These are phyloP conservation scores for Candolleomyces eurysporus DNA, from an alignment of 768 basidiomycete genomes.

Conservation along the genomic window DNA sequence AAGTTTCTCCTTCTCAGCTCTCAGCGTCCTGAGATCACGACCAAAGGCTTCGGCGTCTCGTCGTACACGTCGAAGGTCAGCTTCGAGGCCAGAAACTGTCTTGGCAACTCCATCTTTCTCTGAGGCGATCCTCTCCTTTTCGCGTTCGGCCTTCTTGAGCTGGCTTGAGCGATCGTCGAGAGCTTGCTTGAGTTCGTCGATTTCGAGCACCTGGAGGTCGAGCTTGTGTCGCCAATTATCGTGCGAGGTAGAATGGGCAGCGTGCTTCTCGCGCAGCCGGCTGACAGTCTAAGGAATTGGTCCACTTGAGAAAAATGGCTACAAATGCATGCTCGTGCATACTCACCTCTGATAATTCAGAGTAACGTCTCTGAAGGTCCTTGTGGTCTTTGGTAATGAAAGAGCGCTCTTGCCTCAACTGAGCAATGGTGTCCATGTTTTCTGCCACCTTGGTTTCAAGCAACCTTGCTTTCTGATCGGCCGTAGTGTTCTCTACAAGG, in stretches of 20 bases:
- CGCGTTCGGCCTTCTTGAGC: slow-evolving; percentile 60
- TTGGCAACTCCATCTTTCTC: slow-evolving; percentile 67
- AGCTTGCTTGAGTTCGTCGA: slow-evolving; percentile 71
- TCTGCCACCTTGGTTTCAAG: slow-evolving; percentile 67
- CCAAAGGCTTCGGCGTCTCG: slow-evolving; percentile 78
- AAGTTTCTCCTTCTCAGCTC: slow-evolving; percentile 63
- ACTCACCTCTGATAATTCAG: slow-evolving; percentile 66
- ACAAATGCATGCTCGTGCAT: not conserved
- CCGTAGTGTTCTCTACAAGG: slow-evolving; percentile 54
- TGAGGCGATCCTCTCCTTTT: slow-evolving; percentile 57
- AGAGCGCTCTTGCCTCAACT: slow-evolving; percentile 75
- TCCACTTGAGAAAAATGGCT: not conserved
- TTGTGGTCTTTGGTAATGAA: slow-evolving; percentile 69
- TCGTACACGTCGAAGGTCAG: slow-evolving; percentile 72
- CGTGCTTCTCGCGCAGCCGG: slow-evolving; percentile 56
- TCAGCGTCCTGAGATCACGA: slow-evolving; percentile 67
- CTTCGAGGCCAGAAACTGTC: slow-evolving; percentile 66
- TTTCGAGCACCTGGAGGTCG: slow-evolving; percentile 67
- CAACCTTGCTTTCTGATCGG: slow-evolving; percentile 70
- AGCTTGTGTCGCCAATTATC: slow-evolving; percentile 72
- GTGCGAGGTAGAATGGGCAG: slow-evolving; percentile 61
- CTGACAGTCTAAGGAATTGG: slow-evolving; percentile 52
- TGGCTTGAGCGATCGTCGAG: slow-evolving; percentile 59
- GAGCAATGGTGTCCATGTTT: slow-evolving; percentile 68
- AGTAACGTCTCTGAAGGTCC: slow-evolving; percentile 64